Base-by-base conservation (phyloP, 345 rosid species). In the Erucastrum elatum region DNA sequence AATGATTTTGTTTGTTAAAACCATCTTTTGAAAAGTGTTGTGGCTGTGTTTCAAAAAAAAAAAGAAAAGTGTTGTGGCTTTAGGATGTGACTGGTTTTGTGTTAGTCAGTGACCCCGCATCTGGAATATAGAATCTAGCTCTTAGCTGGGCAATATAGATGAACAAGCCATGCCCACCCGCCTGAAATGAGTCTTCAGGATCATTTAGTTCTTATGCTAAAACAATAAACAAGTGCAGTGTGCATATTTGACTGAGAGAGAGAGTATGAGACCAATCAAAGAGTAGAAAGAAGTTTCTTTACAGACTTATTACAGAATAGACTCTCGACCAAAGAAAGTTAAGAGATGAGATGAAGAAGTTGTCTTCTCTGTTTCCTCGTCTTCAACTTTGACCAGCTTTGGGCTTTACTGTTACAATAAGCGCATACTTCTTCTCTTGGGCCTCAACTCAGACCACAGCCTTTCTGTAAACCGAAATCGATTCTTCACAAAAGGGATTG, bases 21-120 rank as follows among this genome's bases (percentile, higher is more conserved):
- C 37, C 39, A 21, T 44, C 16, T 69, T 75, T 75, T 75, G 61
- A 65, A 34, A 56, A 35, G 12, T 49, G 17, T 3, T 34, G 65
- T 56, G 72, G 33, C 60, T 75, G 21, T 21, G 21, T 21, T 21
- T 21, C 21, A 21, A 21, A 21, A 21, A 21, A 21, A 21, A 21
- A 21, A 21, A 21, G 61, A 65, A 34, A 56, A 35, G 12, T 49
- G 17, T 3, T 34, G 65, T 56, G 72, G 33, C 60, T 75, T 21
- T 15, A 56, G 8, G 59, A 55, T 26, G 72, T 11, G 21, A 68
- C 61, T 8, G 29, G 13, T 8, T 49, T 39, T 10, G 16, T 66
- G 53, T 37, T 37, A 37, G n/a, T 17, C 30, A 37, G 30, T 35
- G 31, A 64, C 29, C 4, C n/a, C 34, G 5, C 21, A 21, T 21